phyloP scores from a whole-genome alignment of 1,284 basidiomycete species.

The Pseudozyma tsukubaensis region DNA sequence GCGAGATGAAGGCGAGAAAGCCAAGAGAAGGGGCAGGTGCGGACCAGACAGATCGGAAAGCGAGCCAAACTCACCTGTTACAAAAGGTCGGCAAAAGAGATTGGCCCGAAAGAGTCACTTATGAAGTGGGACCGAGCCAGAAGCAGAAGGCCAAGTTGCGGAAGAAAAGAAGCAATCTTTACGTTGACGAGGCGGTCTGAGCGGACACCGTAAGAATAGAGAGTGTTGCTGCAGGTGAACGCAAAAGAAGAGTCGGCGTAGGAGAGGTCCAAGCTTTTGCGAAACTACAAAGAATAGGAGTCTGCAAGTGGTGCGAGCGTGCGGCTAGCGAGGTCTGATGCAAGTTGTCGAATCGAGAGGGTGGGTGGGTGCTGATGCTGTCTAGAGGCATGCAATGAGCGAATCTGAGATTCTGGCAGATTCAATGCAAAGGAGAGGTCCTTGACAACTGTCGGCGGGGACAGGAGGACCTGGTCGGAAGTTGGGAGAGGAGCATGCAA shows the following conservation, averaged over 20 bases:
- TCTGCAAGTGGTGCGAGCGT: neutral
- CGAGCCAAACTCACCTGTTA: conserved; percentile 2
- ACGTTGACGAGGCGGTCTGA: conserved; percentile 10
- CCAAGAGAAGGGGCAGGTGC: neutral
- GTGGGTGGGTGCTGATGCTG: conserved; percentile 4
- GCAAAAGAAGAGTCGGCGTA: neutral
- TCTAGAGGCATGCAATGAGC: neutral
- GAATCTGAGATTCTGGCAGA: neutral
- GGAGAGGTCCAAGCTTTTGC: conserved; percentile 7
- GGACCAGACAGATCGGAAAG: neutral
- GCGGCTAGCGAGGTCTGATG: neutral
- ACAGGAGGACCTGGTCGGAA: conserved; percentile 12
- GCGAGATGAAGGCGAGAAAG: neutral
- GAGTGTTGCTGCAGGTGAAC: neutral
- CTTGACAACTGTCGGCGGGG: conserved; percentile 16
- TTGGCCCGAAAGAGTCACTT: neutral
- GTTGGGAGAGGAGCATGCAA: conserved; percentile 19
- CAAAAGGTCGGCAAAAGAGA: neutral
- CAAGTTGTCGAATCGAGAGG: neutral
- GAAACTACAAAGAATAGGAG: neutral
- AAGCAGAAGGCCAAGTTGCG: neutral
- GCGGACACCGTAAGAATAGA: neutral
- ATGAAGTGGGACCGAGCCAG: conserved; percentile 25
- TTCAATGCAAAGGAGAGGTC: neutral
- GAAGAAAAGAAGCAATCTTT: conserved; percentile 1